Base-by-base conservation (phyloP, 202 grass and related monocot species). In the Schoenoplectus tabernaemontani region DNA sequence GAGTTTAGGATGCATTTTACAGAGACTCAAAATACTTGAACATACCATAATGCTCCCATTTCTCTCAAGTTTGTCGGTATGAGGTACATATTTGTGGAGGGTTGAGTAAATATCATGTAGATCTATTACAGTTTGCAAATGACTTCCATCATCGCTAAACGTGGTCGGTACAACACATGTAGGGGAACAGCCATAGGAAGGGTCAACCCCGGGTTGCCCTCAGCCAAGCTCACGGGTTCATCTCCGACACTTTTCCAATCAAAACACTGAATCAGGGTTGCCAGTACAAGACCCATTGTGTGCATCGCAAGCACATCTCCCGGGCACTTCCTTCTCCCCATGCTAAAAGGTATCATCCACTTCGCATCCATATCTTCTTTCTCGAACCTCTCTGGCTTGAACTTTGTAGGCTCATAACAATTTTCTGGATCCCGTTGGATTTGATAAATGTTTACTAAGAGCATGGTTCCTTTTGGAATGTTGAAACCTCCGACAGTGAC, bases 401-500 rank as follows among this genome's bases (percentile, higher is more conserved):
- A 78, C n/a, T 42, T 26, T 37, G 53, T 78, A 37, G 53, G 75
- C 17, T 78, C 75, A 3, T 78, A 51, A 30, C 53, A 78, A 7
- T 10, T 0, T 0, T 4, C 0, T 0, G 86, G 90, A 34, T 92
- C 86, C 6, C 86, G 64, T 2, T 96, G 90, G 53, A 92, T 92
- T 13, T 83, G 88, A 68, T 79, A 92, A 1, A 81, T 69, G 3
- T 92, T 87, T 4, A 87, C 80, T 2, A 90, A 10, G 2, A 96
- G 41, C 88, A 96, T 91, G 0, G 86, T 83, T 59, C 75, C 75
- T 59, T 56, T 57, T 0, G 75, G 75, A 42, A 78, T 78, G 48
- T 23, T 42, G 56, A 59, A 78, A 59, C 75, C 75, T 56, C 17
- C 75, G 5, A 78, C 36, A 24, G 75, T 38, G 53, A 78, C 75